phyloP scores from a whole-genome alignment of 192 early-diverging fungal species.

The Backusella mclennaniae region DNA sequence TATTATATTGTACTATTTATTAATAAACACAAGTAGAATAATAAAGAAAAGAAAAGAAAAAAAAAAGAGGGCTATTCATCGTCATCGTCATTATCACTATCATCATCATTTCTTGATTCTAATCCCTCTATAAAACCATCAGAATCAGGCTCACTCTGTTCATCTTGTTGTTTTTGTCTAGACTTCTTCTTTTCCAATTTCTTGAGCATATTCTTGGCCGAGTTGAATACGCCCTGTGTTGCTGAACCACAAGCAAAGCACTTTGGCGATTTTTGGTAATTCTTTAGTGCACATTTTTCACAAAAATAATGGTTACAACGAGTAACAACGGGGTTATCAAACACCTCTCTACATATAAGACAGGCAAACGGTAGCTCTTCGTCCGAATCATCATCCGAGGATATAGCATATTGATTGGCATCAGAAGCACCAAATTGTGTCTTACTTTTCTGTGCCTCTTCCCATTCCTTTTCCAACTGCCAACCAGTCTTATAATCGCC shows the following conservation, averaged over 20 bases:
- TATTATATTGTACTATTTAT: too few relatives aligned
- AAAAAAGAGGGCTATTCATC: background rate
- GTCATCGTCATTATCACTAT: constrained; percentile 12
- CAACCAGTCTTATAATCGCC: constrained; percentile 96
- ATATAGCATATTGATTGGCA: constrained; percentile 45
- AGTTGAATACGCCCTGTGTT: constrained; percentile 84
- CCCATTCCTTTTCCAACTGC: constrained; percentile 98
- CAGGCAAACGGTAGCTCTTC: constrained; percentile 96
- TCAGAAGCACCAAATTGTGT: constrained; percentile 49
- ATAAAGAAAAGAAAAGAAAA: too few relatives aligned
- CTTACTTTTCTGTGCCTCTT: constrained; percentile 70
- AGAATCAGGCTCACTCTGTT: constrained; percentile 23
- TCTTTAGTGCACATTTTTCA: constrained; percentile 87
- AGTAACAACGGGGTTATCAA: constrained; percentile 88
- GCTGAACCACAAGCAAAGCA: constrained; percentile 88
- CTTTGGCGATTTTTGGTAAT: constrained; percentile 80
- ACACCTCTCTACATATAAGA: constrained; percentile 87
- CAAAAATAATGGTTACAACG: constrained; percentile 98
- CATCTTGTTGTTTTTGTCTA: constrained; percentile 32
- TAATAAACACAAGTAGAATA: too few relatives aligned
- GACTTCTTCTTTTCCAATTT: constrained; percentile 53
- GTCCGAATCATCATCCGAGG: constrained; percentile 53
- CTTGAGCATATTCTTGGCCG: constrained; percentile 69
- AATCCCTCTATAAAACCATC: constrained; percentile 19
- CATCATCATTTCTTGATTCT: constrained; percentile 27